Evolutionary conservation across 1,139 yeast genomes (phyloP).

Genomic region (Kodamaea alishanica): DNA sequence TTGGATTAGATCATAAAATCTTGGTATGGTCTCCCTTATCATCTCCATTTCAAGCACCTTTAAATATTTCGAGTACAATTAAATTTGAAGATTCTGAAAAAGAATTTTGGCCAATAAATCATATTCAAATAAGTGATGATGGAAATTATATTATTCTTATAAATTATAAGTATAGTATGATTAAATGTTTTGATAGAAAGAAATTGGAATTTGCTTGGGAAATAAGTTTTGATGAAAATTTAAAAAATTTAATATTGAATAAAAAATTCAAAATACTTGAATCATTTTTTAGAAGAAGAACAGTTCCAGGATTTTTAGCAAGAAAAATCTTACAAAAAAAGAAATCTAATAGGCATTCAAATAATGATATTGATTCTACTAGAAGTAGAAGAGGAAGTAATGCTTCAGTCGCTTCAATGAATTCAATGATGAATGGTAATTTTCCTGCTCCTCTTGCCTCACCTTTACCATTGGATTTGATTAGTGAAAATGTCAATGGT

Average conservation of each 20-base stretch:
- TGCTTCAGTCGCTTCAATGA: conserved; percentile 19
- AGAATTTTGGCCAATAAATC: conserved; percentile 67
- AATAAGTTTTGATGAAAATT: conserved; percentile 19
- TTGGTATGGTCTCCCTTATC: conserved; percentile 71
- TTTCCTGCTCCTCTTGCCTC: conserved; percentile 26
- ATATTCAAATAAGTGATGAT: conserved; percentile 55
- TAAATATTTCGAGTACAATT: conserved; percentile 41
- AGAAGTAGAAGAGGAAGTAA: conserved; percentile 26
- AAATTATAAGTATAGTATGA: conserved; percentile 43
- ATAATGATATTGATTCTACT: conserved; percentile 17
- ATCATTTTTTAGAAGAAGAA: conserved; percentile 56
- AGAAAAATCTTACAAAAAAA: conserved; percentile 37
- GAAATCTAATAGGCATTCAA: conserved; percentile 15
- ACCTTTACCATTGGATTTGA: conserved; percentile 10
- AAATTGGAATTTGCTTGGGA: conserved; percentile 55
- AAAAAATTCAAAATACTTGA: conserved; percentile 42
- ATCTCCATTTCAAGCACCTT: conserved; percentile 26
- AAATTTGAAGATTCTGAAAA: conserved; percentile 27
- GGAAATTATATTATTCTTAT: conserved; percentile 60
- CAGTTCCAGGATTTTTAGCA: conserved; percentile 49
- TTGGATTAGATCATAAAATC: conserved; percentile 70
- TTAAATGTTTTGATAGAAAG: conserved; percentile 58
- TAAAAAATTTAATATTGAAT: conserved; percentile 22
- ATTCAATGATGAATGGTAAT: conserved; percentile 31
- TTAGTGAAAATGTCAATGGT: conserved; percentile 6